Evolutionary conservation across 306 rosid species (phyloP).

Genomic region (Acacia crassicarpa): DNA sequence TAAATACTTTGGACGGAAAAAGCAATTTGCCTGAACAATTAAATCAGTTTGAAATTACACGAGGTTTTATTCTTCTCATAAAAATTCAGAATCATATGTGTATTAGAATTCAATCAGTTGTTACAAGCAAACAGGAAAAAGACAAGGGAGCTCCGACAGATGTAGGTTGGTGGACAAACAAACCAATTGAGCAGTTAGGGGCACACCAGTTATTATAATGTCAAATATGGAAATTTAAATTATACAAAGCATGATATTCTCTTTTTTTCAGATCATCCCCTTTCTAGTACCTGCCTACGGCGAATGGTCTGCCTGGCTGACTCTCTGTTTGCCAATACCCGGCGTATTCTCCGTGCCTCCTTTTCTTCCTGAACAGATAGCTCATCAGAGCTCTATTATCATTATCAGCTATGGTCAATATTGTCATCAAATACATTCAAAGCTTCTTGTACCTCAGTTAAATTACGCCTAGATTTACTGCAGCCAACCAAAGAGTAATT

Average conservation of each 20-base stretch:
- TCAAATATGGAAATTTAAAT: not conserved
- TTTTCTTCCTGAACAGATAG: conserved; percentile 68
- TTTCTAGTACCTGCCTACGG: conserved; percentile 79
- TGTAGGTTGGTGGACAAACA: not conserved
- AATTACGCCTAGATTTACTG: conserved; percentile 68
- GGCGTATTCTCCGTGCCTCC: conserved; percentile 82
- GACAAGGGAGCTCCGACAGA: conserved; percentile 1
- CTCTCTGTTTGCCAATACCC: conserved; percentile 93
- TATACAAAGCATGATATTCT: conserved; percentile 2
- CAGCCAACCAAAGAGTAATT: conserved; percentile 46
- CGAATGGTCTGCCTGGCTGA: conserved; percentile 98
- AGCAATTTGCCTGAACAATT: conserved; percentile 27
- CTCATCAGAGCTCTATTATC: conserved; percentile 20
- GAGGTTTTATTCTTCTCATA: not conserved
- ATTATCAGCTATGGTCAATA: not conserved
- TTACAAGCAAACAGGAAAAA: not conserved
- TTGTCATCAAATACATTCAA: conserved; percentile 8
- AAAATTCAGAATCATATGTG: not conserved
- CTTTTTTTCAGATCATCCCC: not conserved
- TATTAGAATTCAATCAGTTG: not conserved
- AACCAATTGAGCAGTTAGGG: not conserved
- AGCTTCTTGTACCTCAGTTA: conserved; percentile 66
- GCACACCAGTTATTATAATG: not conserved
- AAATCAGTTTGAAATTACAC: conserved; percentile 1
- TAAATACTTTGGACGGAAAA: conserved; percentile 16